These are phyloP conservation scores for Rubus idaeus DNA, from an alignment of 306 rosid species.

Conservation along the genomic window DNA sequence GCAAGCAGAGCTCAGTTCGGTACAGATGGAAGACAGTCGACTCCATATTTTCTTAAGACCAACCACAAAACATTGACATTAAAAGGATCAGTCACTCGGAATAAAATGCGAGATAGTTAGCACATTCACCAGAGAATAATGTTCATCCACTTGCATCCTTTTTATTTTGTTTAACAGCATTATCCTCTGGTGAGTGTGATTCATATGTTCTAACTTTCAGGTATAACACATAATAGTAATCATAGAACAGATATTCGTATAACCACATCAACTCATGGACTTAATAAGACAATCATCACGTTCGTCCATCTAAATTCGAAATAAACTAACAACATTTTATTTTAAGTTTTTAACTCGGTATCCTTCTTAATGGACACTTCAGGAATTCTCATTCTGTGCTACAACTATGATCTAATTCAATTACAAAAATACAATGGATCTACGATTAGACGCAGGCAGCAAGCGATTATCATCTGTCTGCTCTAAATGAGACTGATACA, in stretches of 20 bases:
- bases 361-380: neutral
- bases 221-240: neutral
- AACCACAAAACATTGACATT: neutral
- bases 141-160: too few relatives aligned
- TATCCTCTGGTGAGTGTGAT: neutral
- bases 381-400: neutral
- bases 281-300: neutral
- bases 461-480: slow-evolving; percentile 16
- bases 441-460: neutral
- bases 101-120: neutral
- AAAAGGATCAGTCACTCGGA: neutral
- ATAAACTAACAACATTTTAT: neutral
- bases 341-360: too few relatives aligned
- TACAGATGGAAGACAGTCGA: neutral
- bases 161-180: neutral
- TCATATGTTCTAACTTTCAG: too few relatives aligned
- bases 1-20: neutral
- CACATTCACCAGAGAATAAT: neutral
- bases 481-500: slow-evolving; percentile 26
- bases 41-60: neutral
- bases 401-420: slow-evolving; percentile 28
- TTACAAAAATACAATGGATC: slow-evolving; percentile 7
- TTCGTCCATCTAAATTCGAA: neutral
- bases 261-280: neutral
- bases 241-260: neutral